Percentiles rank a stretch among this genome's conserved stretches.
These are phyloP conservation scores for Eimeria sp. DNA, from an alignment of 169 alveolate genomes.

Conservation along the genomic window DNA sequence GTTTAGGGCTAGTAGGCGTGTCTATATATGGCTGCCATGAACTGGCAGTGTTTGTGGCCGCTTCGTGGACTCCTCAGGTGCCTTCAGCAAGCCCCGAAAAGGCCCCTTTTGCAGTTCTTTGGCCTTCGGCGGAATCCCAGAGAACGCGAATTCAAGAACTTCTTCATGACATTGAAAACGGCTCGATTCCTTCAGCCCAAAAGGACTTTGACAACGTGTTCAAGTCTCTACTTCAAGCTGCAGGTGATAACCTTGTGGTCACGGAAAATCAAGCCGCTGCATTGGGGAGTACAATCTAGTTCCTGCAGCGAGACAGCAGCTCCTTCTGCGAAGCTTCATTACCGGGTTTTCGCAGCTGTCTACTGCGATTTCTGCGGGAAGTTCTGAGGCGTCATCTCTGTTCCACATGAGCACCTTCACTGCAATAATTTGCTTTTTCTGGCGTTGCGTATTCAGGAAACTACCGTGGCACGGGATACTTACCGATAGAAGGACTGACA, in stretches of 20 bases:
- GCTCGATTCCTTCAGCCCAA: neutral
- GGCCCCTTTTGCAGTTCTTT: neutral
- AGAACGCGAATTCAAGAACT: neutral
- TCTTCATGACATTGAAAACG: neutral
- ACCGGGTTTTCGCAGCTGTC: neutral
- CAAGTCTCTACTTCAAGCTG: neutral
- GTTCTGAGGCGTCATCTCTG: neutral
- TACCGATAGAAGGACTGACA: neutral
- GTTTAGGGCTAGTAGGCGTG: neutral
- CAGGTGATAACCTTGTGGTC: neutral
- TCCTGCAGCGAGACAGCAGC: neutral
- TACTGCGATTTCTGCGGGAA: neutral
- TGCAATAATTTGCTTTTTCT: neutral
- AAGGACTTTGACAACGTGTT: neutral
- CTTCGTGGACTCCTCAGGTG: neutral
- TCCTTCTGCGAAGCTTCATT: neutral
- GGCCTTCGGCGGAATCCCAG: neutral
- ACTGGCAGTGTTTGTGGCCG: neutral
- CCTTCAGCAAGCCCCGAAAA: neutral
- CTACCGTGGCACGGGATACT: neutral
- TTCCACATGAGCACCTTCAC: neutral
- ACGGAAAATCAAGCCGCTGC: neutral
- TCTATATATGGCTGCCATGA: neutral
- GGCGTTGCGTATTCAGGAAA: neutral
- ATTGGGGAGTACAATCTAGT: neutral